Evolutionary conservation across 768 basidiomycete species (phyloP), one percentile per base, ranked within the genome.

Genomic region (Kondoa subrosea): DNA sequence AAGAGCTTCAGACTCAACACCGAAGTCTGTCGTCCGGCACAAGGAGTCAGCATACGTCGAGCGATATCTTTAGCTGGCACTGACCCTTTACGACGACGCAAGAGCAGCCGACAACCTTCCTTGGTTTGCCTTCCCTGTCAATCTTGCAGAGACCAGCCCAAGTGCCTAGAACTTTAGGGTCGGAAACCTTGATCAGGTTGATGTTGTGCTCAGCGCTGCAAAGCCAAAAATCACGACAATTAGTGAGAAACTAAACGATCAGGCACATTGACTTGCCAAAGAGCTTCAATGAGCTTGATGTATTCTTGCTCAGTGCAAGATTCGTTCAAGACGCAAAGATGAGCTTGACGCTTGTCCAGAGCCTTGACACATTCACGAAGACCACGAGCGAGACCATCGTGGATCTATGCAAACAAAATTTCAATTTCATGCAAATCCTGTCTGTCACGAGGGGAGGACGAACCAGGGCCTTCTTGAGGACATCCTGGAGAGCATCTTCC

Each of bases 71-170:
- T n/a, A 76, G 93, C 91, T 77, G 92, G 87, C 73, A 93, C 84
- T 67, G 96, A 77, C 96, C 89, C 84, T 90, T 97, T 74, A 99
- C 92, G 71, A 96, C 93, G 75, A 97, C 93, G 74, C 77, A 80
- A 60, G 78, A 79, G 77, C 77, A 78, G 40, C 78, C 78, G 69
- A 79, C 77, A 76, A 97, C 81, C 83, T 97, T 97, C 78, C 93
- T 83, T 61, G 93, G 88, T 81, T 95, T 96, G 73, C 93, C 93
- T 81, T 97, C 93, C 76, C 90, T 85, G 81, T 99, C 93, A 78
- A 97, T 92, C 84, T 99, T 99, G 87, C 93, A 96, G 71, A 99
- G 84, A 76, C 93, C 92, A 74, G 90, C 91, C 93, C 93, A 97
- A 73, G 87, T 89, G 34, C 93, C 93, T 76, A 99, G 87, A 72